Evolutionary conservation across 495 filamentous ascomycete genomes (phyloP), one percentile per base, ranked within the genome.

Genomic region (Aspergillus indologenus): DNA sequence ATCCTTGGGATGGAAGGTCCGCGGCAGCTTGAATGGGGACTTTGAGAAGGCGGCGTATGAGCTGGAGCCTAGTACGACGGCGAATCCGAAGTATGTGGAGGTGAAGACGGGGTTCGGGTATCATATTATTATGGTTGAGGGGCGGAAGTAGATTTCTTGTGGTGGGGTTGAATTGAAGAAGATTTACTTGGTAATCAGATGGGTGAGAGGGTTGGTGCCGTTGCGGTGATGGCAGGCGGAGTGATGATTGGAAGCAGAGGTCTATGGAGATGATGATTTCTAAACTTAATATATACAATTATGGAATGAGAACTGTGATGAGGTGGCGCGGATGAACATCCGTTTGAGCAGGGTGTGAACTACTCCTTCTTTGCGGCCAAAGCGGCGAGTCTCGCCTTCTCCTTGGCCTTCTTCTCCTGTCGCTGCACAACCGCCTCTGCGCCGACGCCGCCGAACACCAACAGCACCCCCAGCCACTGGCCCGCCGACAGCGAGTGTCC

Each of bases 371-470:
- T 79, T 49, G 61, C 70, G 46, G 73, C 77, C 54, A 24, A 4
- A 40, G 40, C 53, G 17, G 69, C 72, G 68, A 71, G 69, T 77
- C 87, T 90, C 9, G 81, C 84, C 64, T 68, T 75, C 73, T 90
- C 89, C 78, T 94, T 96, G 2, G 87, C 87, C 47, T 83, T 71
- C 79, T 98, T 97, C 76, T 96, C 91, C 58, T 83, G 80, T 64
- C 89, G 80, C 64, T 89, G 86, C 61, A 96, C 91, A 45, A 83
- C 75, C 0, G 85, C 94, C 75, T 98, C 94, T 24, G 92, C 89
- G 47, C 92, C 95, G 70, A 98, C 89, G 40, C 94, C 94, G 29
- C 92, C 90, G 76, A 98, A 98, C 4, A 98, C 94, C 58, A 98
- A 80, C 0, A 81, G 86, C 44, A 98, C 91, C 53, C 94, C 94